phyloP scores from a whole-genome alignment of 257 asterid species.

The Penstemon newberryi region DNA sequence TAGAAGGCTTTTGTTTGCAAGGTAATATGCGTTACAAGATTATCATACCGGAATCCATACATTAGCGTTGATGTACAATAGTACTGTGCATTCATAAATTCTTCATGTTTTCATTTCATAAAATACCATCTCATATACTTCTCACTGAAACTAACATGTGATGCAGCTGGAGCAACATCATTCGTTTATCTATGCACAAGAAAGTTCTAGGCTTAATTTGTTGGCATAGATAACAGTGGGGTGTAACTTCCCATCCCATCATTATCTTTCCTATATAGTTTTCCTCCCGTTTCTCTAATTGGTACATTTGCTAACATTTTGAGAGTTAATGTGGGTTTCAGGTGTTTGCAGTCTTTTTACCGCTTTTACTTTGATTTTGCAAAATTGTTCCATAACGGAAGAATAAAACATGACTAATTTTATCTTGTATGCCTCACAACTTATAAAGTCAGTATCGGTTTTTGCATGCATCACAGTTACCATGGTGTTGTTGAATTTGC shows the following conservation, averaged over 20 bases:
- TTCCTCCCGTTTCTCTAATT: not conserved
- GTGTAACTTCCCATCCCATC: not conserved
- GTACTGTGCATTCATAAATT: not conserved
- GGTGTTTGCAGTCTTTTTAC: not conserved
- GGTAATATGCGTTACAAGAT: constrained; percentile 39
- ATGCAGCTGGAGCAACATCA: not conserved
- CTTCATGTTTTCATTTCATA: not conserved
- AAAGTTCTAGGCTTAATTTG: not conserved
- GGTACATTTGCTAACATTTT: not conserved
- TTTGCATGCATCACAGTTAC: constrained; percentile 4
- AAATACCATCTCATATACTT: not conserved
- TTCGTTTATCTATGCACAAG: not conserved
- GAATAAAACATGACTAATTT: not conserved
- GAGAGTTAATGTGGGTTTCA: not conserved
- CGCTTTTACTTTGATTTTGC: not conserved
- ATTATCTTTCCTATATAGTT: not conserved
- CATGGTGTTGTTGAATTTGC: not conserved
- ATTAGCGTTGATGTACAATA: constrained; percentile 13
- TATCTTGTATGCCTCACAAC: not conserved
- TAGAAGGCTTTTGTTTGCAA: constrained; percentile 40
- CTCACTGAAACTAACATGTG: not conserved
- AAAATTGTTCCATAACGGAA: not conserved
- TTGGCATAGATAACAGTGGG: not conserved
- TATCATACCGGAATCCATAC: constrained; percentile 19
- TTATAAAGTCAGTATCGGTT: not conserved